Base-by-base conservation (phyloP, 2,329 filamentous ascomycete genomes). In the Cladosporium sp. region DNA sequence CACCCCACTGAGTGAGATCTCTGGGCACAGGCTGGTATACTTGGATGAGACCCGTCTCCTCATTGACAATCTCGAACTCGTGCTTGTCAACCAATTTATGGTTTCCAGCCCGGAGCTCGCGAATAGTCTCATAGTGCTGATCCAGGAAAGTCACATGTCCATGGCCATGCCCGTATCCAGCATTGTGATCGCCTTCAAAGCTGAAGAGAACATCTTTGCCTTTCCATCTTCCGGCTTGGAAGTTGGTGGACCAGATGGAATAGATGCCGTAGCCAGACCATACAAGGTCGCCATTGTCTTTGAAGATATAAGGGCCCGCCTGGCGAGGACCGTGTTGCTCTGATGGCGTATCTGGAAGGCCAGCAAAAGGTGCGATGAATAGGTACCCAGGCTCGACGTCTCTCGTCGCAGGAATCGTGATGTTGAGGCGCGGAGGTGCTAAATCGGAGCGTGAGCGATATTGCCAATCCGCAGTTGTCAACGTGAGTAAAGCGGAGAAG, bases 71-170 rank as follows among this genome's bases (percentile, higher is more conserved):
- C 38, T 44, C 18, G 7, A 44, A 44, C 38, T 44, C 38, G 4
- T 44, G 38, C 38, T n/a, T 44, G n/a, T 44, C 38, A 10, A 44
- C 38, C 3, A 44, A 4, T 2, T 44, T 44, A 18, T 44, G 38
- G 18, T n/a, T 44, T 0, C 81, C 82, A 12, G 83, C 84, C 1
- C 83, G 79, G 6, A 88, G 76, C 70, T 85, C 83, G 1, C 80
- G 79, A 60, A 87, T 81, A 0, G 82, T 84, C 73, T 86, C 82
- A 69, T 87, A 88, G 57, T 83, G 79, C 71, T 84, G 78, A 66
- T 86, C 78, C 67, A 88, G 65, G 32, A 87, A 80, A 0, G 82
- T 85, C 28, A 81, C 79, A 24, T 84, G 76, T 38, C 82, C 83
- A 77, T 84, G 82, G 5, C 83, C 83, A 41, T 81, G 78, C 26